A percentile compares a stretch with the other conserved stretches of the same genome.
These are phyloP conservation scores for Hippophae gyantsensis DNA, from an alignment of 306 rosid genomes.

Conservation along the genomic window DNA sequence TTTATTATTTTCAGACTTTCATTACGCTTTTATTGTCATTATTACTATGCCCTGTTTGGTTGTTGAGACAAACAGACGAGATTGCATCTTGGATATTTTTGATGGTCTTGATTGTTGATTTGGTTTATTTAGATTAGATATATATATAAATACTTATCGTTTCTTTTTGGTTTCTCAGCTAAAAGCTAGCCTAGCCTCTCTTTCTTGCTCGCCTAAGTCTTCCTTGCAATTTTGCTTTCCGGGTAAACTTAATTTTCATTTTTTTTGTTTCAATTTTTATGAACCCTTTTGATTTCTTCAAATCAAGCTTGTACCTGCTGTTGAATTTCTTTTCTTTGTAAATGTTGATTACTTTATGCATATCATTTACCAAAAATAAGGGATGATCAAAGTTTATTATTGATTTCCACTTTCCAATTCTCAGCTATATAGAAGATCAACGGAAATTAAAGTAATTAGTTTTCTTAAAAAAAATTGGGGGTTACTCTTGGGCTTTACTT, in stretches of 20 bases:
- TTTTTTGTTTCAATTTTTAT: neutral
- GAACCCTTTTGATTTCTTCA: neutral
- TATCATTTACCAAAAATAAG: neutral
- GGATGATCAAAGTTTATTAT: neutral
- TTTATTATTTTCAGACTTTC: conserved; percentile 7
- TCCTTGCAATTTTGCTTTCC: neutral
- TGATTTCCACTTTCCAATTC: neutral
- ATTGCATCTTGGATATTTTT: conserved; percentile 1
- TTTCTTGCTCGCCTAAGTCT: conserved; percentile 5
- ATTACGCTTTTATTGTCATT: too few species aligned
- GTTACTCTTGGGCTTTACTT: conserved; percentile 3
- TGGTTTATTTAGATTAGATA: conserved; percentile 2
- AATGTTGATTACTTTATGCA: neutral
- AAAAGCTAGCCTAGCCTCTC: conserved; percentile 3
- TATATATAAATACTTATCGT: neutral
- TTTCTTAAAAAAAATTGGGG: neutral
- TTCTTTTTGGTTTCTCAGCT: neutral
- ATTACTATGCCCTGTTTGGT: neutral
- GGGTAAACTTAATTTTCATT: neutral
- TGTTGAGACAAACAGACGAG: conserved; percentile 7
- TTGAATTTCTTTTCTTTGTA: neutral
- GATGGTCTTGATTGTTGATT: conserved; percentile 3
- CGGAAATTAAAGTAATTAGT: neutral
- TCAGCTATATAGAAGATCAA: neutral
- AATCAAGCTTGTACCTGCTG: neutral